phyloP scores from a whole-genome alignment of 106 monocot species.

The Dendrobium huoshanense region DNA sequence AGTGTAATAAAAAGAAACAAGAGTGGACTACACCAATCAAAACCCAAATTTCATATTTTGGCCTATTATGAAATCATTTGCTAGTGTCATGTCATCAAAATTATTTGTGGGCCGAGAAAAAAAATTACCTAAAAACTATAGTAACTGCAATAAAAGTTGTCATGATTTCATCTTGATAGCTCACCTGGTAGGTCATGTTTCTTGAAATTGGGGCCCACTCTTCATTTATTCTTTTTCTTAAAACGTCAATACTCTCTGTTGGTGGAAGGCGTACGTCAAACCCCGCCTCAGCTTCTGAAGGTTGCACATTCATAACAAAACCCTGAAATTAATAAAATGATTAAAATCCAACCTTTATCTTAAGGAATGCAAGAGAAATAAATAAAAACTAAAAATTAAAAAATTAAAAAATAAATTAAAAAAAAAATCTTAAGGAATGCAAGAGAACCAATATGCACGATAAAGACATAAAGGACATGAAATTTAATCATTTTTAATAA shows the following conservation, averaged over 20 bases:
- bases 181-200: slow-evolving; percentile 75
- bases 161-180: background rate
- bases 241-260: slow-evolving; percentile 36
- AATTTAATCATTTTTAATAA: background rate
- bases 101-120: background rate
- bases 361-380: background rate
- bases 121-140: background rate
- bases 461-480: background rate
- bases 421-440: background rate
- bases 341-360: background rate
- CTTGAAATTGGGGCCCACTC: slow-evolving; percentile 74
- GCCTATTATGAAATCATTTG: background rate
- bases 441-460: background rate
- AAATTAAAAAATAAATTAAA: no score
- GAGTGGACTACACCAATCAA: background rate
- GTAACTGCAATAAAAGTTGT: background rate
- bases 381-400: no score
- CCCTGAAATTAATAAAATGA: slow-evolving; percentile 50
- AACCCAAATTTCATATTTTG: background rate
- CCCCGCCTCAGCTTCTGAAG: slow-evolving; percentile 85
- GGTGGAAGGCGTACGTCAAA: slow-evolving; percentile 87
- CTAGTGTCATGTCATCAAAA: background rate
- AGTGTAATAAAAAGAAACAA: background rate
- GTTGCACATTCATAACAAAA: slow-evolving; percentile 95
- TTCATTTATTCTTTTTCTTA: slow-evolving; percentile 55